Percentiles rank a stretch among this genome's conserved stretches.
Evolutionary conservation across 345 rosid genomes (phyloP).

Genomic region (Linum tenue): DNA sequence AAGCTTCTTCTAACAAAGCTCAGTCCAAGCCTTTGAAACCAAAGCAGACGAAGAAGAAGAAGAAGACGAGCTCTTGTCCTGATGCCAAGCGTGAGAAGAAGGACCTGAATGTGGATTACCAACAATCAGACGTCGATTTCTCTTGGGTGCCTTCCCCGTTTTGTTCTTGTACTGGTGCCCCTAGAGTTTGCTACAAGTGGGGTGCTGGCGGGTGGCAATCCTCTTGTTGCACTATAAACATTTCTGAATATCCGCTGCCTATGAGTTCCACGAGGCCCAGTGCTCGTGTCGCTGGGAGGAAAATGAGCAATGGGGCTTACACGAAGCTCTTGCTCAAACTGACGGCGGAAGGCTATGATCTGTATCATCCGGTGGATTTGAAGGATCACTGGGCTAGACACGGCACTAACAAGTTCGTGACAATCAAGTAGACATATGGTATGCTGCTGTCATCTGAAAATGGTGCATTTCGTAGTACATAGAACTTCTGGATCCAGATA

Average conservation of each 20-base stretch:
- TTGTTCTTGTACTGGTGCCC: constrained; percentile 55
- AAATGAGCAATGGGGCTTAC: constrained; percentile 71
- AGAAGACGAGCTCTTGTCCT: constrained; percentile 26
- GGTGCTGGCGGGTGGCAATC: constrained; percentile 77
- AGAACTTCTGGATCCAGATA: too few relatives aligned
- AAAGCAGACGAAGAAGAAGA: constrained; percentile 31
- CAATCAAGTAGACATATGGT: constrained; percentile 35
- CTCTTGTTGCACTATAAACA: constrained; percentile 47
- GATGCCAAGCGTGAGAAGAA: constrained; percentile 42
- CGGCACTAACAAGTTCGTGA: constrained; percentile 66
- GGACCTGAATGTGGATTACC: constrained; percentile 32
- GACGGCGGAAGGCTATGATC: constrained; percentile 46
- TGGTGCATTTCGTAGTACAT: too few relatives aligned
- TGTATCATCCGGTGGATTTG: constrained; percentile 49
- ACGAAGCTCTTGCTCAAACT: constrained; percentile 47
- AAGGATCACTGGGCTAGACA: constrained; percentile 64
- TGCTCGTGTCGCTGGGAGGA: constrained; percentile 55
- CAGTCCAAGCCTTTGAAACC: constrained; percentile 27
- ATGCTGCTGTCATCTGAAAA: too few relatives aligned
- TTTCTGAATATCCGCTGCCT: constrained; percentile 56
- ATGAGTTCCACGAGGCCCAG: constrained; percentile 47
- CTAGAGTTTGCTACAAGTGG: constrained; percentile 54
- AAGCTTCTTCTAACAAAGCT: constrained; percentile 24
- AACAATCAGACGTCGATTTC: constrained; percentile 32
- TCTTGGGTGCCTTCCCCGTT: constrained; percentile 50